Conservation (phyloP, 768 basidiomycete species). For the Auriscalpium orientale region DNA sequence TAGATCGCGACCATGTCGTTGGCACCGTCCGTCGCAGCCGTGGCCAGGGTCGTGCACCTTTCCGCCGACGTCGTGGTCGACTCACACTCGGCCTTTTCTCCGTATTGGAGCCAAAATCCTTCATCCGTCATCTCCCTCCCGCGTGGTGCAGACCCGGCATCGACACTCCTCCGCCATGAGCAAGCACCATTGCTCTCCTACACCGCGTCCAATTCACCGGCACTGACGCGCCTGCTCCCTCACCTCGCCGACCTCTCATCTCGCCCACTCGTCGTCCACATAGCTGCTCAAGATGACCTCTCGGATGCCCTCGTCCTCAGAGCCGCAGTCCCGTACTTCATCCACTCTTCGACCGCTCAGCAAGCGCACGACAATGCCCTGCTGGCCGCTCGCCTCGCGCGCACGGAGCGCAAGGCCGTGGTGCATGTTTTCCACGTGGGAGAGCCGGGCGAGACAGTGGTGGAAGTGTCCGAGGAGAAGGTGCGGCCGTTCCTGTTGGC, state of each 20-base stretch:
- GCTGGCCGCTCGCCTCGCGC: constrained; percentile 75
- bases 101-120: constrained; percentile 25
- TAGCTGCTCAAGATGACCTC: constrained; percentile 59
- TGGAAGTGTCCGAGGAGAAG: constrained; percentile 51
- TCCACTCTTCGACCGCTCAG: constrained; percentile 70
- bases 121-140: constrained; percentile 46
- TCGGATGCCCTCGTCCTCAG: constrained; percentile 71
- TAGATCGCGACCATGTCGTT: constrained; percentile 1
- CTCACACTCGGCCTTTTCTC: constrained; percentile 33
- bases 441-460: constrained; percentile 30
- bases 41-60: constrained; percentile 65
- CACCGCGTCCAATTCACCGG: constrained; percentile 44
- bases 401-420: constrained; percentile 63
- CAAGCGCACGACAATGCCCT: constrained; percentile 88
- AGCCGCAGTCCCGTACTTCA: constrained; percentile 71
- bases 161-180: constrained; percentile 43
- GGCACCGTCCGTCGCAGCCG: constrained; percentile 27
- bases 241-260: constrained; percentile 62
- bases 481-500: constrained; percentile 54
- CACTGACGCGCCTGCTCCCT: constrained; percentile 53
- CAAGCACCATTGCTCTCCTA: constrained; percentile 46
- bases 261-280: constrained; percentile 62
- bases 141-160: constrained; percentile 57
- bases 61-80: constrained; percentile 63
- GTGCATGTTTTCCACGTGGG: constrained; percentile 72